These are phyloP conservation scores for Umbilicus rupestris DNA, from an alignment of 164 flowering plant species.

Conservation along the genomic window DNA sequence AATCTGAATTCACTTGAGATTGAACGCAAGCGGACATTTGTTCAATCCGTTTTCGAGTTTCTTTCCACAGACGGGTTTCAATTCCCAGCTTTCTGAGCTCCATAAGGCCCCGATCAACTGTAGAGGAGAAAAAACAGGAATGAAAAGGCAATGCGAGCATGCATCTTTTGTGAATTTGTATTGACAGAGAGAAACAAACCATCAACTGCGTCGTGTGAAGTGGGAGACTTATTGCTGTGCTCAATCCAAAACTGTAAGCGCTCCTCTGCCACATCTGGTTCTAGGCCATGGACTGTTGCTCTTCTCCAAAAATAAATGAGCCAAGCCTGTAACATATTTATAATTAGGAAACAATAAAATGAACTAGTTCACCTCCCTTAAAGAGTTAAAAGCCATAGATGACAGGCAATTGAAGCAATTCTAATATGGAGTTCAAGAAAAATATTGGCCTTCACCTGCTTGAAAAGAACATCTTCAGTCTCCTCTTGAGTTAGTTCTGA, in stretches of 20 bases:
- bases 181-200: conserved; percentile 29
- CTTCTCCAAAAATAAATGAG: conserved; percentile 89
- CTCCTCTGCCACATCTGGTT: conserved; percentile 72
- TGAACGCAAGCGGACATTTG: conserved; percentile 1
- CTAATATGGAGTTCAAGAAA: not conserved
- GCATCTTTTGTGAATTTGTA: too few species aligned
- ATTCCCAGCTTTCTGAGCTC: conserved; percentile 76
- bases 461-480: conserved; percentile 69
- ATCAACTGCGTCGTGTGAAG: conserved; percentile 78
- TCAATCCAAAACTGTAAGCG: conserved; percentile 66
- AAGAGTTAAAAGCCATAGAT: not conserved
- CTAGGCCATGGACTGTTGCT: conserved; percentile 64
- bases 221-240: conserved; percentile 32
- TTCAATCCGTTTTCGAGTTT: conserved; percentile 47
- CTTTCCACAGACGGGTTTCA: conserved; percentile 73
- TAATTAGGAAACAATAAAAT: not conserved
- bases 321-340: conserved; percentile 61
- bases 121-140: not conserved
- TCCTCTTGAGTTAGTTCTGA: conserved; percentile 78
- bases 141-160: not conserved
- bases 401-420: not conserved
- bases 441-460: conserved; percentile 48
- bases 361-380: not conserved
- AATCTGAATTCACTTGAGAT: conserved; percentile 6
- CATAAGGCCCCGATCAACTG: conserved; percentile 75